A percentile compares a stretch with the other conserved stretches of the same genome.
Evolutionary conservation across 495 filamentous ascomycete genomes (phyloP).

Genomic region (Penicillium salamii): DNA sequence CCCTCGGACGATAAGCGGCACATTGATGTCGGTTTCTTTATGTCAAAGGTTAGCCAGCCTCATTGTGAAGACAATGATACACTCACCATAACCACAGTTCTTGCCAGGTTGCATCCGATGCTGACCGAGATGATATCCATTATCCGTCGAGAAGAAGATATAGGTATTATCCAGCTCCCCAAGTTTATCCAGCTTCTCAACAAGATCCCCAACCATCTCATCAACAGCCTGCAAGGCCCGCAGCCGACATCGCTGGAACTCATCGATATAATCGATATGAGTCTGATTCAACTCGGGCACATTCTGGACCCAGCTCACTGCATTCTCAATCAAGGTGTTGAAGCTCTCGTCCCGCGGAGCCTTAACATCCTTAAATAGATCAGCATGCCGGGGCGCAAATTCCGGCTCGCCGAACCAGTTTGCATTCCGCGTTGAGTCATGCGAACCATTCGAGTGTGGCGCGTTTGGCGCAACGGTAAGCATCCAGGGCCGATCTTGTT

Average conservation of each 20-base stretch:
- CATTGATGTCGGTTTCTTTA: constrained; percentile 64
- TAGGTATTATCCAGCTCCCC: constrained; percentile 62
- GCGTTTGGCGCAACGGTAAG: constrained; percentile 62
- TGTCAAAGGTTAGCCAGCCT: not conserved
- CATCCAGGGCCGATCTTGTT: constrained; percentile 56
- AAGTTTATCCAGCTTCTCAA: constrained; percentile 47
- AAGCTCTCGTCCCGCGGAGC: constrained; percentile 31
- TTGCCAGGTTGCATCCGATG: constrained; percentile 68
- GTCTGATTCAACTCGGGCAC: constrained; percentile 46
- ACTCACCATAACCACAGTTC: constrained; percentile 63
- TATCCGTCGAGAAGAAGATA: constrained; percentile 65
- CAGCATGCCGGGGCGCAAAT: constrained; percentile 27
- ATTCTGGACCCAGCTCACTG: constrained; percentile 55
- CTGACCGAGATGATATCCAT: constrained; percentile 68
- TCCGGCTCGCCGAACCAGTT: constrained; percentile 30
- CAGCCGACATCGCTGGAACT: constrained; percentile 59
- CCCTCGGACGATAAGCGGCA: constrained; percentile 59
- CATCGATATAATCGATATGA: constrained; percentile 60
- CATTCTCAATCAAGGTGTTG: constrained; percentile 41
- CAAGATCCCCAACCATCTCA: constrained; percentile 58
- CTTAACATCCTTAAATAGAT: constrained; percentile 27
- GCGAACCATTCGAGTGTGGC: constrained; percentile 48
- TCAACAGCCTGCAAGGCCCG: constrained; percentile 63
- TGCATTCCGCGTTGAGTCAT: constrained; percentile 4
- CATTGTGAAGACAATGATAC: constrained; percentile 39